Percentiles rank a stretch among this genome's conserved stretches.
These are phyloP conservation scores for Tetracladium setigerum DNA, from an alignment of 495 filamentous ascomycete genomes.

Conservation along the genomic window DNA sequence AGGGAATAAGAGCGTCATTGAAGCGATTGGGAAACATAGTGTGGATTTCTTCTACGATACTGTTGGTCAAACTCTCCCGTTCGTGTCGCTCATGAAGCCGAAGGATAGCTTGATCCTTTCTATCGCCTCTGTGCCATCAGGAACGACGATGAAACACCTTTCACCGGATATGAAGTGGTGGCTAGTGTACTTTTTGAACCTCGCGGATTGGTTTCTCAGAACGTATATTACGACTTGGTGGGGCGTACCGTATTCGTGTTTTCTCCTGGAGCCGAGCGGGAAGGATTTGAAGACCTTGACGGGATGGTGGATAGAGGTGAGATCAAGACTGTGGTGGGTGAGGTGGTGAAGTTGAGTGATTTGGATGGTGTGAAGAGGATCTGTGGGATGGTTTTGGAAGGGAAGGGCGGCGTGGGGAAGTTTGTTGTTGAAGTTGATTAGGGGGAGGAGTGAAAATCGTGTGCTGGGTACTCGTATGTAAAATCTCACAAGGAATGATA, in stretches of 20 bases:
- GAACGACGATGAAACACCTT: slow-evolving; percentile 28
- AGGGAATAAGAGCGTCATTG: slow-evolving; percentile 30
- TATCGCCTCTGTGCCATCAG: slow-evolving; percentile 32
- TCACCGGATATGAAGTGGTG: slow-evolving; percentile 25
- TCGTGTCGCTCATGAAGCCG: slow-evolving; percentile 31
- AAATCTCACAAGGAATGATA: no score
- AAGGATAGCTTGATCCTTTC: slow-evolving; percentile 32
- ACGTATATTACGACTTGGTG: slow-evolving; percentile 22
- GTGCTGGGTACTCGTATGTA: not conserved
- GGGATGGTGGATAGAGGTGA: slow-evolving; percentile 37
- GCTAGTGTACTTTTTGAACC: slow-evolving; percentile 25
- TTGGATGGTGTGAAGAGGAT: slow-evolving; percentile 35
- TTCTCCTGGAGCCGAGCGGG: slow-evolving; percentile 30
- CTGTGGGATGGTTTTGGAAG: slow-evolving; percentile 37
- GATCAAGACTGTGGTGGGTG: slow-evolving; percentile 37
- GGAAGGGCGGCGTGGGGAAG: slow-evolving; percentile 49
- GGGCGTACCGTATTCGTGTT: slow-evolving; percentile 31
- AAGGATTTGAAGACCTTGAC: slow-evolving; percentile 36
- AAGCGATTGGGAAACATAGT: slow-evolving; percentile 31
- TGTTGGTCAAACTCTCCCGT: slow-evolving; percentile 24
- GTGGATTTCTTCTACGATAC: slow-evolving; percentile 51
- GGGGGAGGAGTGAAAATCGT: not conserved
- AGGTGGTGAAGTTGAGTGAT: slow-evolving; percentile 34
- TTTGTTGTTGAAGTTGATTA: slow-evolving; percentile 39
- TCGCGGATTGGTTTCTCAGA: slow-evolving; percentile 27